Evolutionary conservation across 2,329 filamentous ascomycete genomes (phyloP), one percentile per base, ranked within the genome.

Genomic region (Colletotrichum chlorophyti): DNA sequence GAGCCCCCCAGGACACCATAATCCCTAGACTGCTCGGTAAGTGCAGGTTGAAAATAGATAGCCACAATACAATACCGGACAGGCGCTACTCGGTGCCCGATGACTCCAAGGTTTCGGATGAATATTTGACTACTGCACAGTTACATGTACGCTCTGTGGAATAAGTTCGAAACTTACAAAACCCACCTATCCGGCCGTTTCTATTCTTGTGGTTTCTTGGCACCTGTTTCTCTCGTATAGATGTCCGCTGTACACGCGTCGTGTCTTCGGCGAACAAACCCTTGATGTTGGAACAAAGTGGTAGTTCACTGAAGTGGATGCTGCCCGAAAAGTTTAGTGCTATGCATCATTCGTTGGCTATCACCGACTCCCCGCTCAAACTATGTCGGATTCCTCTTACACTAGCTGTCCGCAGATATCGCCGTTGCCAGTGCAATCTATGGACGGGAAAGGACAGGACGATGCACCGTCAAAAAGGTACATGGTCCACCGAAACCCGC

Each of bases 161-260:
- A 48, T 43, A 37, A n/a, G n/a, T n/a, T n/a, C 42, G 10, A 54
- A 43, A 48, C 54, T 23, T 27, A 54, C 35, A 59, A 54, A 55
- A 43, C 15, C 42, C 41, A 15, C 15, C 11, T 21, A 7, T 31
- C 55, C 37, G 43, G 37, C 41, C 12, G 31, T 49, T 55, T 37
- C 55, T 55, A 55, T 59, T 38, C 35, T 55, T 29, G 55, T 55
- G 19, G 24, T 32, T 4, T 55, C 38, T 49, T 55, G 43, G 51
- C 41, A 17, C 17, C 9, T 19, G 32, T 46, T 49, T 42, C 42
- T 46, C 14, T 40, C n/a, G 29, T n/a, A 35, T 32, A 43, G 37
- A 31, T 24, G 17, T 14, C 43, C 19, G 38, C 14, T 23, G 21
- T 8, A 7, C n/a, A n/a, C 53, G 21, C 10, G 17, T 34, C 37